Evolutionary conservation across 2,329 filamentous ascomycete genomes (phyloP).

Genomic region (Stromatinia cepivora): DNA sequence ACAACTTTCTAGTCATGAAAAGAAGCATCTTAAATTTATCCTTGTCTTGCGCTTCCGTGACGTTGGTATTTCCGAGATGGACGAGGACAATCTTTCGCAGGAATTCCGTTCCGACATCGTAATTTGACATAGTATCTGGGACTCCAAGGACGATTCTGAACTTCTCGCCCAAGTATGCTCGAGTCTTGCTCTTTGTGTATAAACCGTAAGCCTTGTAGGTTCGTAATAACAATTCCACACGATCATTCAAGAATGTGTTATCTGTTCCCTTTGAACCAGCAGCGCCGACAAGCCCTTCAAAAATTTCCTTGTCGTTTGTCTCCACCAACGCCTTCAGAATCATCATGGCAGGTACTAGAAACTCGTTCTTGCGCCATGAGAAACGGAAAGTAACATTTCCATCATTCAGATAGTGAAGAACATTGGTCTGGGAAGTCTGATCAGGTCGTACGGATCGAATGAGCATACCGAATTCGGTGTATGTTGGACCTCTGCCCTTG

Average conservation of each 20-base stretch:
- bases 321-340: constrained; percentile 91
- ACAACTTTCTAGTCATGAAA: constrained; percentile 96
- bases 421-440: constrained; percentile 96
- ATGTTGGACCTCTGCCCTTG: constrained; percentile 79
- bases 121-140: constrained; percentile 78
- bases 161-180: constrained; percentile 84
- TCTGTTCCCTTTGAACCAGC: constrained; percentile 73
- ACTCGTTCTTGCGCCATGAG: constrained; percentile 97
- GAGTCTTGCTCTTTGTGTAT: constrained; percentile 77
- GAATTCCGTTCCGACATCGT: constrained; percentile 89
- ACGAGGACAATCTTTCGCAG: constrained; percentile 86
- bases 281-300: constrained; percentile 84
- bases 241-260: constrained; percentile 92
- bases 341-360: constrained; percentile 95
- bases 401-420: constrained; percentile 91
- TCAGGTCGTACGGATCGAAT: constrained; percentile 93
- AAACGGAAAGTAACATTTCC: constrained; percentile 97
- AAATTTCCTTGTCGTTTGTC: constrained; percentile 95
- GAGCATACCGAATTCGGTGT: constrained; percentile 87
- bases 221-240: constrained; percentile 85
- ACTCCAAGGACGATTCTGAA: constrained; percentile 87
- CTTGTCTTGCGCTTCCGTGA: constrained; percentile 78
- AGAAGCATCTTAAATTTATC: constrained; percentile 94
- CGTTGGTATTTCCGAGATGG: constrained; percentile 82
- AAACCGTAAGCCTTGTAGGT: constrained; percentile 91